Evolutionary conservation across 2,329 filamentous ascomycete species (phyloP), one percentile per base, ranked within the genome.

Genomic region (Niveomyces coronatus): DNA sequence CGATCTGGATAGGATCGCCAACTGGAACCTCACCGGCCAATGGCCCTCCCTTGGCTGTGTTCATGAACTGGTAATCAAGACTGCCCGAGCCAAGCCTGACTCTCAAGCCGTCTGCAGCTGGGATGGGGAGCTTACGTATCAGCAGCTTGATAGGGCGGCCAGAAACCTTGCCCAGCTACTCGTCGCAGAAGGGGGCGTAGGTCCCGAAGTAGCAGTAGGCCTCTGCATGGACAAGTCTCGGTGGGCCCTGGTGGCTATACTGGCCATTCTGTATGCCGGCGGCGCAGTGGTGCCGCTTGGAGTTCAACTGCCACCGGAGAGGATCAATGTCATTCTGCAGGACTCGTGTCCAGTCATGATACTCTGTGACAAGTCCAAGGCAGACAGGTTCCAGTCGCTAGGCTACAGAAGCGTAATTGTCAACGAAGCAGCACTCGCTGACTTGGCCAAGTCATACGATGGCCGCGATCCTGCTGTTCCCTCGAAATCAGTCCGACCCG

Each of bases 251-350:
- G 49, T 58, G 3, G 47, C 48, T 4, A 53, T 59, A 33, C 29
- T 60, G 0, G 56, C 46, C 0, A 39, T 57, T 9, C 47, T 56
- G 32, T 55, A 54, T 35, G 43, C 56, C 1, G 58, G 57, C 3
- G 56, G 49, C 4, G 52, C 51, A 0, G 54, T 57, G 15, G 53
- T 55, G 1, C 49, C 51, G 14, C 41, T 59, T 11, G 55, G 56
- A 36, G 49, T 47, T 26, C 35, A 19, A 10, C 35, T 32, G 20
- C 44, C 47, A 3, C 4, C 13, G 4, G 18, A 30, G 14, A 35
- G 45, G 3, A 22, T 45, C 17, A 10, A 33, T 11, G 27, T 38
- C 17, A 42, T 47, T 15, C 29, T 38, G 3, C 28, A 24, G n/a
- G 5, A n/a, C n/a, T n/a, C n/a, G n/a, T n/a, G n/a, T n/a, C n/a